A percentile compares a stretch with the other conserved stretches of the same genome.
These are phyloP conservation scores for Suhomyces vadensis DNA, from an alignment of 805 yeast species.

Conservation along the genomic window DNA sequence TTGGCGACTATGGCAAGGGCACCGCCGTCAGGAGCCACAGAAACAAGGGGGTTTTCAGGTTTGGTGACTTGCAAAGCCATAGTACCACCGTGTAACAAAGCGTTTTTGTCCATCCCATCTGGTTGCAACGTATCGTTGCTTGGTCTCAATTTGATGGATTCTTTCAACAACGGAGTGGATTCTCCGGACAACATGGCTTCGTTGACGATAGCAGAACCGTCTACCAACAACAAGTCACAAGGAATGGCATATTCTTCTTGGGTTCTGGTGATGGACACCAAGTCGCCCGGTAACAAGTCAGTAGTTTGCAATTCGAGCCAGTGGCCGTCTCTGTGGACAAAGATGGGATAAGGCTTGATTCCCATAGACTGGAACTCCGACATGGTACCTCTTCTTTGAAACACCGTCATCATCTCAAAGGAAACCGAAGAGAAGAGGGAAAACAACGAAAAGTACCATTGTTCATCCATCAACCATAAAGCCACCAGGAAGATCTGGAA, in stretches of 20 bases:
- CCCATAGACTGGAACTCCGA: constrained; percentile 97
- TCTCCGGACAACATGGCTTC: constrained; percentile 99
- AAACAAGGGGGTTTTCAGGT: constrained; percentile 52
- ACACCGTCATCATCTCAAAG: constrained; percentile 92
- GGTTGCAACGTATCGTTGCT: constrained; percentile 62
- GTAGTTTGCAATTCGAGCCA: constrained; percentile 75
- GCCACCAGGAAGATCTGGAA: constrained; percentile 96
- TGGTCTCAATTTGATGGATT: constrained; percentile 84
- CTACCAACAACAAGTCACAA: constrained; percentile 83
- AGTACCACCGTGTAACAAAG: constrained; percentile 93
- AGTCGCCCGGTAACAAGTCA: constrained; percentile 86
- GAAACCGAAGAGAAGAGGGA: constrained; percentile 88
- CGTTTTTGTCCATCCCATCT: constrained; percentile 85
- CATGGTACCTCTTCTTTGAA: constrained; percentile 93
- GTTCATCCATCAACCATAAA: constrained; percentile 93
- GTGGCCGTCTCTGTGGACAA: constrained; percentile 64
- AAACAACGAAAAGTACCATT: constrained; percentile 93
- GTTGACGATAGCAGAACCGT: constrained; percentile 92
- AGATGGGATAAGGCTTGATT: constrained; percentile 81
- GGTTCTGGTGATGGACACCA: constrained; percentile 84
- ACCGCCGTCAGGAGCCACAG: constrained; percentile 85
- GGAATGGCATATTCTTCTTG: constrained; percentile 91
- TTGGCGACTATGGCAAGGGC: constrained; percentile 87
- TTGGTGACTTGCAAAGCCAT: constrained; percentile 88
- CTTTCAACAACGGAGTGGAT: constrained; percentile 94